Base-by-base conservation (phyloP, 2,329 filamentous ascomycete genomes). In the Diaporthe eres region DNA sequence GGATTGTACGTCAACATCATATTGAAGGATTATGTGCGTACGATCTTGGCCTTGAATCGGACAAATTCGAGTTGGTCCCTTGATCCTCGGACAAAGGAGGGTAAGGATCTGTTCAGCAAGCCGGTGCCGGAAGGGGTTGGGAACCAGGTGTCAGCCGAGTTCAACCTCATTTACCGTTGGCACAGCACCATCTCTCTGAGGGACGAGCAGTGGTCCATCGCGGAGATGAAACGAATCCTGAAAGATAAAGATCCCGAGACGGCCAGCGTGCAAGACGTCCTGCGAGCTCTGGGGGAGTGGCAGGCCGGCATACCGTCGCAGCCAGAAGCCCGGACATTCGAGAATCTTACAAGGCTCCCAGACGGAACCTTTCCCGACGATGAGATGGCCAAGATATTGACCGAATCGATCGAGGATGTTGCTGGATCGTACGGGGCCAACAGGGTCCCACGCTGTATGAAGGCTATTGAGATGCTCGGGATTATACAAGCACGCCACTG, bases 91-190 rank as follows among this genome's bases (percentile, higher is more conserved):
- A 86, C 88, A n/a, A 88, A 91, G 0, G 89, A 92, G 55, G 86
- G 83, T 78, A 89, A 88, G 76, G 82, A 84, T 49, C 82, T 83
- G 58, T 83, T 86, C 74, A 82, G 83, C 8, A 83, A 88, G 37
- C 86, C 87, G 10, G 86, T 89, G 1, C 85, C 88, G 0, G 85
- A 90, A 63, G 92, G 90, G 1, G 86, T 90, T 3, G 92, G 92
- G 17, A 93, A 94, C 79, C 91, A 93, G 78, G 91, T 93, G 55
- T 91, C 89, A 47, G 91, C 90, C 2, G 92, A 93, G 81, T 93
- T 93, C 83, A 93, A 93, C 76, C 85, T 93, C 37, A 85, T 93
- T 1, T 93, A 94, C 80, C 86, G 92, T 31, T 93, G 91, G 87
- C 92, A 94, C 82, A 90, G 88, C 1, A 89, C 87, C 51, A 89